phyloP scores from a whole-genome alignment of 1,284 basidiomycete genomes.

The Puccinia triticina region DNA sequence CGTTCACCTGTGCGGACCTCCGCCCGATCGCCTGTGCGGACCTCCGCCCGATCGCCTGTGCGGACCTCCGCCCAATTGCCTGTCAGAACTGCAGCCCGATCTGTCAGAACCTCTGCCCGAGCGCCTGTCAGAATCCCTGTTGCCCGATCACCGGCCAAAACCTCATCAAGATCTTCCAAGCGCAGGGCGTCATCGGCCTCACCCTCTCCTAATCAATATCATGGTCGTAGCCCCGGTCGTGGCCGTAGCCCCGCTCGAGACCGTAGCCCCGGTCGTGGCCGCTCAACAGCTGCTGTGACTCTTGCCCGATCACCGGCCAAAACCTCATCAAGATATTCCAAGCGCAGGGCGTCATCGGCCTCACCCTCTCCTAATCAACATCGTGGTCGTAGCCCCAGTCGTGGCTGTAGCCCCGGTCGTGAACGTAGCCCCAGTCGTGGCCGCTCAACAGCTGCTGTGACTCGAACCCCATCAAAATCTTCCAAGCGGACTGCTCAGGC shows the following conservation, averaged over 20 bases:
- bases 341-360: neutral
- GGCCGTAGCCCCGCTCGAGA: too few species aligned
- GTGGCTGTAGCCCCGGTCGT: too few species aligned
- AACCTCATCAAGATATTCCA: neutral
- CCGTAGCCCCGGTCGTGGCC: too few species aligned
- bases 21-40: neutral
- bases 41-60: neutral
- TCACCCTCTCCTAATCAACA: constrained; percentile 8
- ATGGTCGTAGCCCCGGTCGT: too few species aligned
- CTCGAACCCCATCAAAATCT: neutral
- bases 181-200: constrained; percentile 1
- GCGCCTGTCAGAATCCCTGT: neutral
- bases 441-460: neutral
- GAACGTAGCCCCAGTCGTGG: too few species aligned
- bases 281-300: neutral
- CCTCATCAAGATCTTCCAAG: neutral
- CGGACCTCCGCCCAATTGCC: neutral
- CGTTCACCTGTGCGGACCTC: neutral
- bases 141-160: neutral
- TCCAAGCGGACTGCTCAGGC: neutral
- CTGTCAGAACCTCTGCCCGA: neutral
- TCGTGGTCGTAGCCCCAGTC: too few species aligned
- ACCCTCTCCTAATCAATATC: neutral
- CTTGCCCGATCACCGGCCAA: neutral
- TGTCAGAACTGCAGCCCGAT: neutral